Evolutionary conservation across 169 alveolate species (phyloP).

Genomic region (Plasmodium inui): DNA sequence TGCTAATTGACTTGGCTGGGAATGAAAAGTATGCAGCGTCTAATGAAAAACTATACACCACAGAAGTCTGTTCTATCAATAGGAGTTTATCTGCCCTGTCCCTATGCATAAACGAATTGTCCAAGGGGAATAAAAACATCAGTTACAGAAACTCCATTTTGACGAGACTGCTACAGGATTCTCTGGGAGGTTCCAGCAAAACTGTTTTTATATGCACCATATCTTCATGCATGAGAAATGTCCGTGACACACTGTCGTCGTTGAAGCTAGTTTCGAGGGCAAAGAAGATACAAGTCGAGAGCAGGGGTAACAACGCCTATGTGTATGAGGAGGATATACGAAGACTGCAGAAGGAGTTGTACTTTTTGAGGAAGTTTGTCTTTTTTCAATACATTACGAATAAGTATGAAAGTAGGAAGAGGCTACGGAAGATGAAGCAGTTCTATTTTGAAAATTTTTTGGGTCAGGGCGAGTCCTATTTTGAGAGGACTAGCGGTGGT

Average conservation of each 20-base stretch:
- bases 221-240: conserved; percentile 77
- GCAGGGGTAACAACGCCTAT: conserved; percentile 4
- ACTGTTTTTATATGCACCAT: conserved; percentile 83
- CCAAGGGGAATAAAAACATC: conserved; percentile 76
- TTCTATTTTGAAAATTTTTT: conserved; percentile 8
- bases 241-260: conserved; percentile 80
- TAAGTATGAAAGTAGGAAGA: conserved; percentile 58
- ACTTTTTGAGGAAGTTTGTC: conserved; percentile 72
- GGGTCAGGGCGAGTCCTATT: neutral
- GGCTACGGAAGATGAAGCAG: conserved; percentile 48
- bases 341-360: conserved; percentile 57
- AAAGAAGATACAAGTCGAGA: conserved; percentile 73
- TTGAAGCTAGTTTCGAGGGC: conserved; percentile 81
- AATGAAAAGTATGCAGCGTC: conserved; percentile 80
- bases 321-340: conserved; percentile 60
- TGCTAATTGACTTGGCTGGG: conserved; percentile 76
- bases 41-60: conserved; percentile 77
- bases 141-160: conserved; percentile 69
- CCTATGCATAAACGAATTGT: conserved; percentile 81
- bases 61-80: conserved; percentile 84
- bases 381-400: conserved; percentile 75
- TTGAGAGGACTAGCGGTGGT: neutral
- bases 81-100: conserved; percentile 82
- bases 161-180: conserved; percentile 77
- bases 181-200: conserved; percentile 79